These are phyloP conservation scores for Entoloma clypeatum DNA, from an alignment of 1,284 basidiomycete species.

Conservation along the genomic window DNA sequence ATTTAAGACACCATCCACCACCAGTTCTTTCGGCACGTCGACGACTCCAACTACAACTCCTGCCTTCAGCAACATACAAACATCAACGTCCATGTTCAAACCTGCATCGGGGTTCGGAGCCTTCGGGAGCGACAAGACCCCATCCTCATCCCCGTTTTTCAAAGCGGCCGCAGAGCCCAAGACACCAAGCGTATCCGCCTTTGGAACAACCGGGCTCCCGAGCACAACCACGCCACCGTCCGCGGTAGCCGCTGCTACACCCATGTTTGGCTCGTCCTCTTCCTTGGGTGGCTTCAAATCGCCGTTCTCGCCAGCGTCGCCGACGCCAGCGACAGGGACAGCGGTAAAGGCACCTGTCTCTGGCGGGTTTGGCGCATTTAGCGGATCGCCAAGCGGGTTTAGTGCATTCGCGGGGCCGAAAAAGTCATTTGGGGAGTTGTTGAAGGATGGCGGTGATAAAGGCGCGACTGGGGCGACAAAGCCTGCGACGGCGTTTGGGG, in stretches of 20 bases:
- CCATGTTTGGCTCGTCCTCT: conserved; percentile 39
- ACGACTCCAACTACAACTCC: conserved; percentile 14
- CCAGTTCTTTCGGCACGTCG: conserved; percentile 11
- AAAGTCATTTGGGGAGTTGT: conserved; percentile 41
- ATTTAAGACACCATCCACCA: conserved; percentile 10
- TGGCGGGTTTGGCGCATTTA: conserved; percentile 48
- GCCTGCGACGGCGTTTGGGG: conserved; percentile 12
- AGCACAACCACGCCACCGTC: conserved; percentile 18
- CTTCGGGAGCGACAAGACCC: conserved; percentile 31
- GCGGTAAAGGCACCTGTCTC: conserved; percentile 27
- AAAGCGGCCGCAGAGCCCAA: conserved; percentile 37
- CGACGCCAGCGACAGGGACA: conserved; percentile 25
- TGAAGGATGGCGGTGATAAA: conserved; percentile 30
- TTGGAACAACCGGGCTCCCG: conserved; percentile 27
- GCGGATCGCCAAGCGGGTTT: conserved; percentile 42
- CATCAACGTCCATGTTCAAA: conserved; percentile 30
- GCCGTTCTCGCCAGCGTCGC: conserved; percentile 30
- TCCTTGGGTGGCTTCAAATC: conserved; percentile 34
- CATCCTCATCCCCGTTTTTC: conserved; percentile 51
- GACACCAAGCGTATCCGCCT: conserved; percentile 32
- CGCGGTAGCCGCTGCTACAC: conserved; percentile 19
- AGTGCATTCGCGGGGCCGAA: conserved; percentile 34
- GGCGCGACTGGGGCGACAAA: conserved; percentile 17
- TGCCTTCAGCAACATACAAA: conserved; percentile 29
- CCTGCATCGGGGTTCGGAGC: conserved; percentile 42